Conservation (phyloP, 75 land plant genomes). For the Sequoiadendron giganteum region DNA sequence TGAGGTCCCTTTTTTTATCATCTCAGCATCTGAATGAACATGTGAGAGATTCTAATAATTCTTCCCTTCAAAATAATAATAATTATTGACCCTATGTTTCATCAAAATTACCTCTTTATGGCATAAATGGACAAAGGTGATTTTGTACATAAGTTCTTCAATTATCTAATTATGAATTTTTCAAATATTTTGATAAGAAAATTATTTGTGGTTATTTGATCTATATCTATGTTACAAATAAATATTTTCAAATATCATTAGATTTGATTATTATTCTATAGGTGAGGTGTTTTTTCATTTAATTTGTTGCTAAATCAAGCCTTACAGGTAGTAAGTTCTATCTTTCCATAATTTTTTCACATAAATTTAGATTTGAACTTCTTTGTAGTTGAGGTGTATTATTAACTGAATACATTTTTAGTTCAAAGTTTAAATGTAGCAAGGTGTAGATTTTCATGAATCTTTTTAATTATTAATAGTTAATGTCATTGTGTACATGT, state of each 20-base stretch:
- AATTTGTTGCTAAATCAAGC: neutral
- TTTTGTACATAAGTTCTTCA: neutral
- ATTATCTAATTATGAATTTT: neutral
- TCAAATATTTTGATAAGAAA: neutral
- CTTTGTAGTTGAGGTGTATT: neutral
- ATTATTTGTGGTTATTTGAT: neutral
- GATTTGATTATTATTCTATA: neutral
- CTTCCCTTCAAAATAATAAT: neutral
- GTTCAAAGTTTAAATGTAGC: neutral
- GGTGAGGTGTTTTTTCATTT: neutral
- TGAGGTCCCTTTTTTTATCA: slow-evolving; percentile 73
- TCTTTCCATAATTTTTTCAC: neutral
- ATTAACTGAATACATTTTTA: neutral
- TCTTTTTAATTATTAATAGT: neutral
- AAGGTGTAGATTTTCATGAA: neutral
- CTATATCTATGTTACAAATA: neutral
- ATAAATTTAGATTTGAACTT: neutral
- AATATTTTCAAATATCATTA: neutral
- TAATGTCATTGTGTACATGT: neutral
- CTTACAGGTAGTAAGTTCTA: neutral
- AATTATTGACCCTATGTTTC: neutral
- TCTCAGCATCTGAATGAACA: slow-evolving; percentile 67
- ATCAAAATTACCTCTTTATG: neutral
- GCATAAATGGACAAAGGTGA: neutral
- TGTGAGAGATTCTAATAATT: slow-evolving; percentile 39